phyloP scores from a whole-genome alignment of 768 basidiomycete species.

The Galerina sulciceps region DNA sequence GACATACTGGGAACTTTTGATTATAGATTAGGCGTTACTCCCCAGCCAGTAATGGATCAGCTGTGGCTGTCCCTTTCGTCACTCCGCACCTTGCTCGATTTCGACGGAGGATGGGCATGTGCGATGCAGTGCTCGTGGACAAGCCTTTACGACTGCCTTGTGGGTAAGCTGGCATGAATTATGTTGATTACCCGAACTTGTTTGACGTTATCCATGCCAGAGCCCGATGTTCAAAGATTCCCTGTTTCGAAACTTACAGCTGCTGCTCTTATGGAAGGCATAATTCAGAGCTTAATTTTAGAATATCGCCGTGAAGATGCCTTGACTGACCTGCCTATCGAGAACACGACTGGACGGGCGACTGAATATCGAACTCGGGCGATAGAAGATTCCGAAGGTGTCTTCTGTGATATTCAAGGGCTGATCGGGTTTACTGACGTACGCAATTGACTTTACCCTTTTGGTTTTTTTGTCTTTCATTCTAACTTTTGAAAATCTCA shows the following conservation, averaged over 20 bases:
- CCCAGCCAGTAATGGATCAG: constrained; percentile 61
- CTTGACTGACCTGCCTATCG: neutral
- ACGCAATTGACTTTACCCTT: constrained; percentile 14
- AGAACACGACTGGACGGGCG: neutral
- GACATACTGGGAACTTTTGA: constrained; percentile 53
- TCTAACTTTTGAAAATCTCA: neutral
- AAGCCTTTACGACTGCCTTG: constrained; percentile 45
- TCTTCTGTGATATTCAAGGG: constrained; percentile 41
- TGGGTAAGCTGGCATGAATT: constrained; percentile 30
- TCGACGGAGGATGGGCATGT: constrained; percentile 48
- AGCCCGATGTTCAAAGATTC: constrained; percentile 56
- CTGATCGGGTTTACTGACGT: constrained; percentile 41
- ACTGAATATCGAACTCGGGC: constrained; percentile 19
- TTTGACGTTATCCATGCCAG: constrained; percentile 30
- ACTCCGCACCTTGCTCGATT: constrained; percentile 45
- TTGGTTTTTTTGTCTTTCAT: neutral
- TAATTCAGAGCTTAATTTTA: constrained; percentile 40
- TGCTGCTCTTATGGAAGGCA: constrained; percentile 51
- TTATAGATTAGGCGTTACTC: constrained; percentile 55
- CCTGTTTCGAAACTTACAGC: constrained; percentile 58
- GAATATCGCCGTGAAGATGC: constrained; percentile 34
- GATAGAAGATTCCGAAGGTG: constrained; percentile 36
- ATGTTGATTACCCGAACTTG: constrained; percentile 15
- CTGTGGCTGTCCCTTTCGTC: constrained; percentile 60
- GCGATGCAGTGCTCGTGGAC: constrained; percentile 55